A percentile compares a stretch with the other conserved stretches of the same genome.
These are phyloP conservation scores for Fraxinus floribunda DNA, from an alignment of 305 asterid genomes.

Conservation along the genomic window DNA sequence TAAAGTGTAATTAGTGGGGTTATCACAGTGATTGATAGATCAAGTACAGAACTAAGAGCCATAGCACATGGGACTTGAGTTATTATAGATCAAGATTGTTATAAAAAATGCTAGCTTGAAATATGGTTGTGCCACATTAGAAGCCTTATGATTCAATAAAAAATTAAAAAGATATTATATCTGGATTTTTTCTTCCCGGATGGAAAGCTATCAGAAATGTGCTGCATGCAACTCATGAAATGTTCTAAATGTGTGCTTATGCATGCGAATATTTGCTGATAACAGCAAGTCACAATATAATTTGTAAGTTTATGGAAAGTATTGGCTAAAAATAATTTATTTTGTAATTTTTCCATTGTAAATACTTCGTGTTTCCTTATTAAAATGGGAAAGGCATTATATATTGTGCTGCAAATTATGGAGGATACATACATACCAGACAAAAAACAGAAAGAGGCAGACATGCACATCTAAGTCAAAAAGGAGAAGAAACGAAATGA, in stretches of 20 bases:
- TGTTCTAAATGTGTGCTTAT: not conserved
- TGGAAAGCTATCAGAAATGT: not conserved
- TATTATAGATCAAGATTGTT: not conserved
- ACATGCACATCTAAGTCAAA: slow-evolving; percentile 8
- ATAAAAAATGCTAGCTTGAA: not conserved
- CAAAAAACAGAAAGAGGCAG: not conserved
- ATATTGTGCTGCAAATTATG: not conserved
- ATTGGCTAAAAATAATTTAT: not conserved
- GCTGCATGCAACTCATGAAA: not conserved
- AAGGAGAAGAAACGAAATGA: not conserved
- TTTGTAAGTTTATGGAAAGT: not conserved
- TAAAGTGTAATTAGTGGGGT: not conserved
- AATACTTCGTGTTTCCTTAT: not conserved
- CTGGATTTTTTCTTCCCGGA: not conserved
- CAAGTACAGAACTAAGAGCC: not conserved
- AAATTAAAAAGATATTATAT: not conserved
- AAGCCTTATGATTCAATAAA: not conserved
- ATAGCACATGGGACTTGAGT: not conserved
- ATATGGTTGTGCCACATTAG: not conserved
- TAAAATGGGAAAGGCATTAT: not conserved
- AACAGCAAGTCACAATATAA: not conserved
- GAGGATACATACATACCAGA: not conserved
- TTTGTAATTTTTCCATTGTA: not conserved
- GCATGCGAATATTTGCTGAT: not conserved
- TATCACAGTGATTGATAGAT: not conserved